phyloP scores from a whole-genome alignment of 495 filamentous ascomycete genomes.

The Aspergillus bridgeri region DNA sequence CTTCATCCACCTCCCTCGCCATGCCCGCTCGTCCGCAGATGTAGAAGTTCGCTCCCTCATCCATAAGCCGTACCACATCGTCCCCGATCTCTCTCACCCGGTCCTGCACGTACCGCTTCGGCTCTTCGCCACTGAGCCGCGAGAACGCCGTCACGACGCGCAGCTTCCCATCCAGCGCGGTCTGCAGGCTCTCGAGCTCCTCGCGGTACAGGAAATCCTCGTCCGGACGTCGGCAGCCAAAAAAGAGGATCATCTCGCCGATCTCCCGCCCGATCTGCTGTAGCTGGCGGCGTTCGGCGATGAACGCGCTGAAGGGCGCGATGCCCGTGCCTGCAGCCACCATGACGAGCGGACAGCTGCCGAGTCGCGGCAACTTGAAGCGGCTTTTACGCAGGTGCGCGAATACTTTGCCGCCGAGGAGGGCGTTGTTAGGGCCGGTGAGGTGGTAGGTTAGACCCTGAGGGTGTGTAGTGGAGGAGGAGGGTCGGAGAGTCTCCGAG shows the following conservation, averaged over 20 bases:
- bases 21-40: conserved; percentile 49
- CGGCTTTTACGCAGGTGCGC: conserved; percentile 43
- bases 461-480: conserved; percentile 22
- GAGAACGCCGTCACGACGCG: conserved; percentile 38
- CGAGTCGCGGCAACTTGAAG: conserved; percentile 41
- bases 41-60: conserved; percentile 43
- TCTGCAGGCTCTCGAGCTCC: conserved; percentile 32
- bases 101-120: conserved; percentile 41
- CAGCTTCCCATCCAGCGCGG: conserved; percentile 21
- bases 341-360: conserved; percentile 39
- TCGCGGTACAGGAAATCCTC: conserved; percentile 44
- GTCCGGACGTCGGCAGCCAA: conserved; percentile 40
- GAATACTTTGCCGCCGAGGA: conserved; percentile 31
- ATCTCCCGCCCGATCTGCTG: conserved; percentile 36
- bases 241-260: conserved; percentile 43
- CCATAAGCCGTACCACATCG: conserved; percentile 33
- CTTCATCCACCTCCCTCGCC: conserved; percentile 48
- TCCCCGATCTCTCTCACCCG: conserved; percentile 31
- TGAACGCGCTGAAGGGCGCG: conserved; percentile 47
- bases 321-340: conserved; percentile 48
- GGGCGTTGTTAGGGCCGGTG: conserved; percentile 24
- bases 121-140: conserved; percentile 13
- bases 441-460: conserved; percentile 34
- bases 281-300: conserved; percentile 40
- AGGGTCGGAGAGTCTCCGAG: conserved; percentile 19